Evolutionary conservation across 257 asterid species (phyloP), one percentile per base, ranked within the genome.

Genomic region (Scutellaria galericulata): DNA sequence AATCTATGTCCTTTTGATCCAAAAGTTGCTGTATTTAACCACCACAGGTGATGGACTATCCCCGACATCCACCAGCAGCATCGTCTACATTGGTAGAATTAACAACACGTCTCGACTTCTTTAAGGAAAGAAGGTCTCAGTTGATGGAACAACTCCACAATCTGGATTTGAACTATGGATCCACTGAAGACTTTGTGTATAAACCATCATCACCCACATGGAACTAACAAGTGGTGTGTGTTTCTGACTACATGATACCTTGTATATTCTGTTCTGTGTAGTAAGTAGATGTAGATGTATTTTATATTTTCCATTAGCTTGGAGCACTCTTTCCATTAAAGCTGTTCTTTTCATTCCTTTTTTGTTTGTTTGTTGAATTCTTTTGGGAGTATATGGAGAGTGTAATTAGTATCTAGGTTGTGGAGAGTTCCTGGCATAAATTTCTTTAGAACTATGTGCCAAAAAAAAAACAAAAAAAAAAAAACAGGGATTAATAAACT

Each of bases 61-160:
- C 79, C n/a, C 87, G 85, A 27, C 91, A 86, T 66, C 96, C 86
- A 44, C 75, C 89, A 40, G 76, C 85, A 63, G 86, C 98, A 53
- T 86, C 97, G 20, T 91, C 97, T 15, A 87, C 97, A 61, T 75
- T 94, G 88, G 88, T 91, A 53, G 97, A 94, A 78, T 68, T 94
- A 78, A 91, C 97, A 20, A 82, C 96, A 13, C 99, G 97, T 44
- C 97, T 94, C 14, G 97, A 94, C 74, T 94, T 94, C 84, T 94
- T 94, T 82, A 94, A 91, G 85, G 99, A 94, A 76, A 79, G 99
- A 66, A 87, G 99, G 71, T 89, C 99, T 40, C 97, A 94, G 81
- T 80, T 94, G 78, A 94, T 94, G 99, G 97, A 91, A 74, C 99
- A 94, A 74, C 97, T 94, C 60, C 96, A 89, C 76, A 89, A 79